Percentiles rank a stretch among this genome's conserved stretches.
phyloP scores from a whole-genome alignment of 176 grass and related monocot genomes.

The Oryza officinalis region DNA sequence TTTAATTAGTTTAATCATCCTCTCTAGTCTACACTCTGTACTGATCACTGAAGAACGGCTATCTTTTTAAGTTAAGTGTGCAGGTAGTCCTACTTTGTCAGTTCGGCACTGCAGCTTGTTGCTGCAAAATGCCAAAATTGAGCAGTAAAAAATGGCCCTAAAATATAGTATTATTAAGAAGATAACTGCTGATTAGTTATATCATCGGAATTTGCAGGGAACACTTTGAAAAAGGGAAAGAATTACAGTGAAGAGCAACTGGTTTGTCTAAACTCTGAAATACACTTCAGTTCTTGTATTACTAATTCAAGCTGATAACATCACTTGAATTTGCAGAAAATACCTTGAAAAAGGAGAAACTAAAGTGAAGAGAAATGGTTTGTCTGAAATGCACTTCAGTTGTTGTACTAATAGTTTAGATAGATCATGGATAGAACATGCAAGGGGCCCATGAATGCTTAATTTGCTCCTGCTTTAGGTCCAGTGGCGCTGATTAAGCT shows the following conservation, averaged over 20 bases:
- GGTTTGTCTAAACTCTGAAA: neutral
- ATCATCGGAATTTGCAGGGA: neutral
- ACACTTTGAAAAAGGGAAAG: neutral
- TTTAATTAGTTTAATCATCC: neutral
- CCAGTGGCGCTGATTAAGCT: neutral
- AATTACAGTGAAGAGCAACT: neutral
- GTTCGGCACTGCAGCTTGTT: neutral
- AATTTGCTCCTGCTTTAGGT: neutral
- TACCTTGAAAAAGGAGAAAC: neutral
- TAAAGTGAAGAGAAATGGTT: neutral
- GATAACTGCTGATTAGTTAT: neutral
- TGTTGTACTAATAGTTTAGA: neutral
- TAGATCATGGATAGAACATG: neutral
- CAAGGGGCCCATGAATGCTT: neutral
- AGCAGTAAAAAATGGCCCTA: neutral
- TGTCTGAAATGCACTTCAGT: neutral
- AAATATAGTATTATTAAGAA: neutral
- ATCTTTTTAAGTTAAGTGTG: neutral
- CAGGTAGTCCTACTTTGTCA: slow-evolving; percentile 8
- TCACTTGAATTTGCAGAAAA: neutral
- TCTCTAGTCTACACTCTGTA: neutral
- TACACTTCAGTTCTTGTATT: neutral
- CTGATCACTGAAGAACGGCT: neutral
- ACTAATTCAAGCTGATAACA: neutral
- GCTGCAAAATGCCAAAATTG: neutral